Evolutionary conservation across 768 basidiomycete species (phyloP).

Genomic region (Tylopilus rubrobrunneus): DNA sequence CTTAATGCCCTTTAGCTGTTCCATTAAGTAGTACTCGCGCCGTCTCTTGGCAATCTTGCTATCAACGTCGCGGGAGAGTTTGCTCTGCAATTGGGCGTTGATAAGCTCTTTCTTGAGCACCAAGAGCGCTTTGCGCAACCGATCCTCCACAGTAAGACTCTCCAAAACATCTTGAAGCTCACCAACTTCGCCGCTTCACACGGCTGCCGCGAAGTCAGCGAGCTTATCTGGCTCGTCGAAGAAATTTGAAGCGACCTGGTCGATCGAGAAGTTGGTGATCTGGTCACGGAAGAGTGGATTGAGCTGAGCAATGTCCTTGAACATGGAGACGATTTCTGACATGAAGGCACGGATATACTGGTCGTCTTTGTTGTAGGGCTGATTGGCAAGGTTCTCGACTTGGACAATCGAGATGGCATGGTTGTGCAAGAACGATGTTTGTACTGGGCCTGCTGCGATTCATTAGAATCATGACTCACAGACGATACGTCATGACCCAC

Average conservation of each 20-base stretch:
- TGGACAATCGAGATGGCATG: conserved; percentile 85
- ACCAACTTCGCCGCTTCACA: conserved; percentile 85
- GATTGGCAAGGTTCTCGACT: conserved; percentile 76
- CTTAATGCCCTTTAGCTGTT: conserved; percentile 94
- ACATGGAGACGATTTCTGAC: conserved; percentile 93
- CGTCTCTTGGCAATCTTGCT: conserved; percentile 93
- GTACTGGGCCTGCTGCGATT: conserved; percentile 49
- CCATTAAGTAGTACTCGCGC: conserved; percentile 94
- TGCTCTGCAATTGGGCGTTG: conserved; percentile 91
- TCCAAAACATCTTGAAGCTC: conserved; percentile 95
- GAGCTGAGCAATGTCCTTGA: conserved; percentile 97
- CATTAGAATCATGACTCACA: not conserved
- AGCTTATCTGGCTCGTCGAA: conserved; percentile 98
- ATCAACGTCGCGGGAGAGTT: conserved; percentile 90
- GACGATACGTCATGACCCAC: conserved; percentile 7
- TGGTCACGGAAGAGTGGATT: conserved; percentile 98
- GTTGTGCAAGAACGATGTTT: conserved; percentile 81
- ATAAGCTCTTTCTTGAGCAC: conserved; percentile 98
- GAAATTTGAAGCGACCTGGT: conserved; percentile 87
- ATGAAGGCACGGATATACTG: conserved; percentile 95
- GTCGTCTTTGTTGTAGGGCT: conserved; percentile 87
- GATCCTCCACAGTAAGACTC: conserved; percentile 78
- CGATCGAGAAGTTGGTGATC: conserved; percentile 93
- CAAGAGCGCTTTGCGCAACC: conserved; percentile 83
- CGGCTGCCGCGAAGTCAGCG: conserved; percentile 95